These are phyloP conservation scores for Musa itinerans DNA, from an alignment of 176 grass and related monocot species.

Conservation along the genomic window DNA sequence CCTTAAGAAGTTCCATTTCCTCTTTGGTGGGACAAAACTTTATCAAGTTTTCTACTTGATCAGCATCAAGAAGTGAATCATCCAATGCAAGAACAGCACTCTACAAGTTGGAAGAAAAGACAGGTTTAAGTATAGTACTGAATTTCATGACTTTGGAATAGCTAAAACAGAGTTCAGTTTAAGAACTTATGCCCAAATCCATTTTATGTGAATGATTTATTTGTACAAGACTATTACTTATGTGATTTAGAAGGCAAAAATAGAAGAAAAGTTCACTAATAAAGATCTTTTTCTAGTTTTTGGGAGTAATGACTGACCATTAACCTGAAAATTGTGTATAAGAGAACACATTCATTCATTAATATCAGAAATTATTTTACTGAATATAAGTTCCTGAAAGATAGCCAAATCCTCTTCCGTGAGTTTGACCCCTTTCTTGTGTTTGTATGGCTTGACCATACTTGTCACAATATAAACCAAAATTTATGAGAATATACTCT, in stretches of 20 bases:
- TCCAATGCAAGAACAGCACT: constrained; percentile 80
- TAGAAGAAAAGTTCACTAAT: constrained; percentile 7
- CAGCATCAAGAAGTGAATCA: constrained; percentile 78
- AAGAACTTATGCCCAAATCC: background rate
- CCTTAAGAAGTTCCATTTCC: constrained; percentile 98
- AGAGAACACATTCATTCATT: background rate
- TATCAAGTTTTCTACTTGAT: constrained; percentile 91
- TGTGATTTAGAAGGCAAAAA: constrained; percentile 4
- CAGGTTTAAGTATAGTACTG: background rate
- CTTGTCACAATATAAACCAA: background rate
- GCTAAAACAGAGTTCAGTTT: background rate
- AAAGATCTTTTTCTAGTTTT: background rate
- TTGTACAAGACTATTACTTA: background rate
- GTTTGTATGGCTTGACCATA: background rate
- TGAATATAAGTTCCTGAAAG: background rate
- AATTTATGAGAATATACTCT: background rate
- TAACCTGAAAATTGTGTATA: background rate
- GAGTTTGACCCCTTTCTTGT: background rate
- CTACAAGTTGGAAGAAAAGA: constrained; percentile 30
- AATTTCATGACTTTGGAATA: background rate
- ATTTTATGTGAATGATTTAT: background rate
- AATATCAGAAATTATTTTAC: background rate
- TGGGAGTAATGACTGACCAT: background rate
- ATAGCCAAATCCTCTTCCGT: background rate
- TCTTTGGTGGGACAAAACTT: constrained; percentile 98